Evolutionary conservation across 140 eudicot genomes (phyloP), one percentile per base, ranked within the genome.

Genomic region (Stevia rebaudiana): DNA sequence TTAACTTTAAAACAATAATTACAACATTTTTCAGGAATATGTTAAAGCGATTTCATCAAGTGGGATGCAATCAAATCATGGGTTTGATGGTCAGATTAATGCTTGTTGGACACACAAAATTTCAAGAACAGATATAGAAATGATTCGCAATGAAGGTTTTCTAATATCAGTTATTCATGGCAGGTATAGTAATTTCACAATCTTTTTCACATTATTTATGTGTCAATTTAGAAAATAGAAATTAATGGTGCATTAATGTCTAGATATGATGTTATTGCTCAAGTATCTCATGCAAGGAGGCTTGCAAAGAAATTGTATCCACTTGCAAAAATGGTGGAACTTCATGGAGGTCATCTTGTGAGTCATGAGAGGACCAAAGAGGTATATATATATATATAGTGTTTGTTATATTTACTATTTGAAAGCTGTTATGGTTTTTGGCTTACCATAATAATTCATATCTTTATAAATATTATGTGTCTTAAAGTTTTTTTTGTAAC

Each of bases 331-430:
- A 82, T 90, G 88, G 86, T 82, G 43, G 97, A 90, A 39, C 86
- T 90, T 79, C 92, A 82, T 61, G 97, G 97, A 53, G 98, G 95
- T 25, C 98, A 91, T 82, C 89, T 92, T 43, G 98, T 92, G 76
- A 92, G 96, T 78, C 95, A 88, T 46, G 98, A 91, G 75, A 84
- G 95, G 74, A 85, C 96, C 47, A 76, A 85, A 65, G 98, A 91
- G 98, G 98, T 91, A 84, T 51, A 49, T 31, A n/a, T 24, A 30
- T n/a, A n/a, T n/a, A n/a, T n/a, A n/a, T n/a, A n/a, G n/a, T n/a
- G n/a, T n/a, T 22, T 63, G 75, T 46, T 59, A 22, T 18, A 3
- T 19, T 40, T 56, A 30, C 42, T 25, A 44, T 24, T 25, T 43
- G 23, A n/a, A 30, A 56, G 43, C 63, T 9, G 4, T 33, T 58